Conservation (phyloP, 805 yeast genomes). For the Nakazawaea sp. region DNA sequence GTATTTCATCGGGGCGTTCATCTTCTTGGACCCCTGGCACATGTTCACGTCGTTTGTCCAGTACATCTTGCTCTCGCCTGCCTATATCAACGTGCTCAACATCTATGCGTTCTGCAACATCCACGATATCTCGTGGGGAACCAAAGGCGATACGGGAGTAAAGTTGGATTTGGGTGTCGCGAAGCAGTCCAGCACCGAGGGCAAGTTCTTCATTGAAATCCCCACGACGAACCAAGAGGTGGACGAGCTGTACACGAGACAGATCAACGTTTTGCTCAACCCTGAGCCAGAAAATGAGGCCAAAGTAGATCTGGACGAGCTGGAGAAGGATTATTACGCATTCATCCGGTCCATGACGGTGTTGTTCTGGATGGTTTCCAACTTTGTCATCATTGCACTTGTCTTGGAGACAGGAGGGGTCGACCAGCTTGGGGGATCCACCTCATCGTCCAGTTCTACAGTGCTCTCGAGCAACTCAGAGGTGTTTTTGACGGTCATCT, state of each 20-base stretch:
- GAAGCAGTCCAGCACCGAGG: slow-evolving; percentile 51
- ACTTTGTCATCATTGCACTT: slow-evolving; percentile 72
- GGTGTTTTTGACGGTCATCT: slow-evolving; percentile 71
- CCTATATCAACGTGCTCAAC: slow-evolving; percentile 84
- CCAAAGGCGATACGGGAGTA: slow-evolving; percentile 68
- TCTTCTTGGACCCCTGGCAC: slow-evolving; percentile 89
- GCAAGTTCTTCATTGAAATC: slow-evolving; percentile 46
- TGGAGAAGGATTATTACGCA: slow-evolving; percentile 79
- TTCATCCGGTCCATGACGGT: slow-evolving; percentile 86
- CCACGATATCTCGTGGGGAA: slow-evolving; percentile 97
- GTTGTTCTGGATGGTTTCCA: slow-evolving; percentile 81
- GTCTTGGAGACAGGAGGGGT: slow-evolving; percentile 84
- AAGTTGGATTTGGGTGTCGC: slow-evolving; percentile 80
- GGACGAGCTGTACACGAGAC: slow-evolving; percentile 63
- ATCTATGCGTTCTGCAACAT: slow-evolving; percentile 95
- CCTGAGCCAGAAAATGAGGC: slow-evolving; percentile 20
- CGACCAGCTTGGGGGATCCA: slow-evolving; percentile 32
- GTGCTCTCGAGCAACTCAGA: slow-evolving; percentile 36
- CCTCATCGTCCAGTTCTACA: slow-evolving; percentile 19
- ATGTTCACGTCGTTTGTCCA: slow-evolving; percentile 85
- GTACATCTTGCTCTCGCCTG: slow-evolving; percentile 77
- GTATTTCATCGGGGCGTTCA: slow-evolving; percentile 68
- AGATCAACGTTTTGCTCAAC: slow-evolving; percentile 48
- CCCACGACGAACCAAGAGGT: slow-evolving; percentile 76
- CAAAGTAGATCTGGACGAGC: slow-evolving; percentile 32